Base-by-base conservation (phyloP, 495 filamentous ascomycete species). In the Endocarpon pusillum region DNA sequence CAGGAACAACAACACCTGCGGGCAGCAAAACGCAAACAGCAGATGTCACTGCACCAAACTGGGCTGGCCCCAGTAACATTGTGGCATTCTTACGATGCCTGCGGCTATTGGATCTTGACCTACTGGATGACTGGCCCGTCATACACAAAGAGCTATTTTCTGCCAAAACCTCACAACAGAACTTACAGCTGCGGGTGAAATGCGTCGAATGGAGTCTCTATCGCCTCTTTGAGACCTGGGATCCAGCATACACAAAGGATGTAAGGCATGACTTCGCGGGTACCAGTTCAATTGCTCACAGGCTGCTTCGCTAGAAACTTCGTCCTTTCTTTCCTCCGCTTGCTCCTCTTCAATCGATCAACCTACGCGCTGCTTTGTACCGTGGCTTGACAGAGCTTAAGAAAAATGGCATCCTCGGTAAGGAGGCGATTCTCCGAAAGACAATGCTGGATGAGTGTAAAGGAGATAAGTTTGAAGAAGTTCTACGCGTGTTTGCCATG, bases 391-490 rank as follows among this genome's bases (percentile, higher is more conserved):
- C 79, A 37, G 75, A 84, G 20, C 60, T 80, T 32, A 92, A 91
- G 64, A 91, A 84, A 54, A 80, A 73, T 65, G 83, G 81, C 7
- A 64, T 81, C 1, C 58, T 92, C 14, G 78, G 81, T 7, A 67
- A 76, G 32, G 82, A 91, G 48, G 66, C 66, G 0, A 69, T 83
- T 3, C 55, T 92, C 24, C 71, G 85, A 26, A 92, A 87, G 55
- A 82, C 78, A 0, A 87, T 91, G 80, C 59, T 94, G 36, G 85
- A 94, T 50, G 83, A 94, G 41, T 94, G 85, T 57, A 80, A 75
- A 42, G 81, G 81, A 20, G 81, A 83, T 38, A 69, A 80, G 40
- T 66, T 82, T 35, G 78, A 81, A 47, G 83, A 94, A 53, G 53
- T 87, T 1, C 62, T 92, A 8, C 69, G 75, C 8, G 64, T 68